Evolutionary conservation across 2,329 filamentous ascomycete genomes (phyloP), one percentile per base, ranked within the genome.

Genomic region (Ophiocordyceps camponoti-saundersi): DNA sequence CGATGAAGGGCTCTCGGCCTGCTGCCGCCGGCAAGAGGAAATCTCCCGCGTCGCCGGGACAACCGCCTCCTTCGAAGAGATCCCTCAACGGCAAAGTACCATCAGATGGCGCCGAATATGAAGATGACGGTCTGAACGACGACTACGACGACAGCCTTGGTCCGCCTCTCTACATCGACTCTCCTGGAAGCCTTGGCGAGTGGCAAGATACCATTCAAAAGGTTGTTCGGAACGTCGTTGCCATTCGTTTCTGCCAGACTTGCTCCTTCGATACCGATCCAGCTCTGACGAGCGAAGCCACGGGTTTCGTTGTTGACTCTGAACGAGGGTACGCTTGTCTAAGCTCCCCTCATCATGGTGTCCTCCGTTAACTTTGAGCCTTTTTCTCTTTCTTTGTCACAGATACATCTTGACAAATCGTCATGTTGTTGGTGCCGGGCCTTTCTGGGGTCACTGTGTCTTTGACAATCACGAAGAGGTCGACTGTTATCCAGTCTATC

Each of bases 391-490:
- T 16, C 26, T 40, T 11, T 30, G 45, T 20, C 10, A 44, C 51
- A 74, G 73, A 56, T 88, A 89, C 61, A 90, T 92, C 56, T 65
- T 92, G 62, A 92, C 85, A 12, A 92, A 92, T 62, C 77, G 85
- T 49, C 92, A 98, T 67, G 92, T 98, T 30, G 92, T 96, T 41
- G 88, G 92, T 53, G 77, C 92, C 1, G 92, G 92, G 1, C 92
- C 92, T 1, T 98, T 98, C 65, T 96, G 90, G 83, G 92, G 92
- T 44, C 95, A 94, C 67, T 89, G 85, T 61, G 89, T 98, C 55
- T 98, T 98, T 62, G 93, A 98, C 64, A 98, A 98, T 61, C 92
- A 98, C 64, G 92, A 98, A 54, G 75, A 93, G 70, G 92, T 92
- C 56, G 92, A 98, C 61, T 90, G 93, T 44, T 86, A 88, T 59